Conservation (phyloP, 768 basidiomycete genomes). For the Termitomyces heimii region DNA sequence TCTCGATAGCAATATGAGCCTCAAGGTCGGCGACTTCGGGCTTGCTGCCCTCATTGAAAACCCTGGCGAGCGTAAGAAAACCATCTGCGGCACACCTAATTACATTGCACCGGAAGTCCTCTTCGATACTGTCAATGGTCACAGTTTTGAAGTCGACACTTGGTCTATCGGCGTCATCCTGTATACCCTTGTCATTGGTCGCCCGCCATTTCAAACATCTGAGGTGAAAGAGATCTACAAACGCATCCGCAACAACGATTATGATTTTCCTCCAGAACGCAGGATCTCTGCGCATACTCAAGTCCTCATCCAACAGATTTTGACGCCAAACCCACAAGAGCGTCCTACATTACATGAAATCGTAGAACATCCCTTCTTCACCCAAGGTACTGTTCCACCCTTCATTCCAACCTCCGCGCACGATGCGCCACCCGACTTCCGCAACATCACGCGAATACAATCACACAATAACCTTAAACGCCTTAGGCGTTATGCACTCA, state of each 20-base stretch:
- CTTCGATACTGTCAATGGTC: conserved; percentile 92
- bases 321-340: conserved; percentile 76
- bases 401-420: conserved; percentile 79
- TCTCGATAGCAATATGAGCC: conserved; percentile 86
- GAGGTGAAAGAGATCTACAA: conserved; percentile 97
- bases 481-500: conserved; percentile 52
- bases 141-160: conserved; percentile 97
- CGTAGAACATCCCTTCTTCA: conserved; percentile 81
- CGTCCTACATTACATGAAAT: conserved; percentile 86
- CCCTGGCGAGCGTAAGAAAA: conserved; percentile 97
- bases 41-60: conserved; percentile 95
- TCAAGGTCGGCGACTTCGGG: conserved; percentile 97
- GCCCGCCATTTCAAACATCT: conserved; percentile 98
- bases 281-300: conserved; percentile 65
- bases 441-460: conserved; percentile 52
- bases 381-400: conserved; percentile 70
- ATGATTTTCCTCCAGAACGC: conserved; percentile 83
- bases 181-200: conserved; percentile 89
- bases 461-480: conserved; percentile 67
- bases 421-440: conserved; percentile 71
- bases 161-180: conserved; percentile 98
- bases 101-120: conserved; percentile 98
- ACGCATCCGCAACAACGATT: conserved; percentile 90
- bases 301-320: conserved; percentile 75
- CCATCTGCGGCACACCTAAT: conserved; percentile 97